A percentile compares a stretch with the other conserved stretches of the same genome.
Conservation (phyloP, 1,284 basidiomycete species). For the Amylostereum areolatum region DNA sequence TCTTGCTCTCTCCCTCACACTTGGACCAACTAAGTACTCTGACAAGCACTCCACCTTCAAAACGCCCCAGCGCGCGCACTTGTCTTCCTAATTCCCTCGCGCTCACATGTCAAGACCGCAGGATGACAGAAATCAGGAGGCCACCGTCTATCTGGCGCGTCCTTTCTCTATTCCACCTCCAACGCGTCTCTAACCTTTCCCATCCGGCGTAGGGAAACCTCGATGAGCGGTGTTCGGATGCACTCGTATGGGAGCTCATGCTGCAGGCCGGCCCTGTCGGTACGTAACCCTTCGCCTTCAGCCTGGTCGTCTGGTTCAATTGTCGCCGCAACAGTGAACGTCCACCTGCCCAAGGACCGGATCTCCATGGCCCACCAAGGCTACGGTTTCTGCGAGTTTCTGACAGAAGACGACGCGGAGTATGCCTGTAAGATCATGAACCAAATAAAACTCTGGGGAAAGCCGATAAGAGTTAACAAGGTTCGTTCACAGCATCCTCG, state of each 20-base stretch:
- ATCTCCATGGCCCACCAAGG: conserved; percentile 98
- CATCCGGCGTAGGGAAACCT: conserved; percentile 77
- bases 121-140: conserved; percentile 92
- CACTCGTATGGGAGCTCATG: conserved; percentile 98
- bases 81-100: neutral
- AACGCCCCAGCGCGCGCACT: too few species aligned
- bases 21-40: too few species aligned
- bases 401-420: conserved; percentile 97
- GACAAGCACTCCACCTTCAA: too few species aligned
- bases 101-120: conserved; percentile 71
- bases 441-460: conserved; percentile 98
- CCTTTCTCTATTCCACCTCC: neutral
- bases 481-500: conserved; percentile 36
- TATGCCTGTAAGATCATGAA: conserved; percentile 99
- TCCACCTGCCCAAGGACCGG: conserved; percentile 98
- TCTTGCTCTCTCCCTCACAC: too few species aligned
- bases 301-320: neutral
- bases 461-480: conserved; percentile 98
- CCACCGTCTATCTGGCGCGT: conserved; percentile 86
- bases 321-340: conserved; percentile 64
- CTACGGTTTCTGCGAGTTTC: conserved; percentile 98
- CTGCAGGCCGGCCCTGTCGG: conserved; percentile 96
- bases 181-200: neutral
- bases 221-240: conserved; percentile 91
- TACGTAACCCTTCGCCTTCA: conserved; percentile 24